Evolutionary conservation across 305 asterid genomes (phyloP).

Genomic region (Solanum aculeatissimum): DNA sequence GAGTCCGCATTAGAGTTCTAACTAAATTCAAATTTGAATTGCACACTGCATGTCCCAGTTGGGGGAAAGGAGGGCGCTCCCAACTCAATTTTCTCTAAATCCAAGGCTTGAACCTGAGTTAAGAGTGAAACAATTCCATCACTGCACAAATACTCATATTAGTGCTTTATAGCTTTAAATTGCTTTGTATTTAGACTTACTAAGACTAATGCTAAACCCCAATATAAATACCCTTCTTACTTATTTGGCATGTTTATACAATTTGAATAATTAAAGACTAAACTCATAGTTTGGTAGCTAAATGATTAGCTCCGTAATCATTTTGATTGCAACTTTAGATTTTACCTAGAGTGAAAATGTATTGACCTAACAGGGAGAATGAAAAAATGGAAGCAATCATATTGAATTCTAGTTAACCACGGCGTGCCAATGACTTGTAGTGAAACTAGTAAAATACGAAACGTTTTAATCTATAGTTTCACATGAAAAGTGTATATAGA

Average conservation of each 20-base stretch:
- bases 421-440: neutral
- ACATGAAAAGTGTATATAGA: neutral
- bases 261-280: neutral
- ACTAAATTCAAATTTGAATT: no score
- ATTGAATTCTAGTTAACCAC: neutral
- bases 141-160: no score
- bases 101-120: no score
- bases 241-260: neutral
- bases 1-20: neutral
- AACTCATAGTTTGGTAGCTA: neutral
- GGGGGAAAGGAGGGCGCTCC: no score
- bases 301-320: neutral
- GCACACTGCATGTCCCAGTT: no score
- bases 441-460: neutral
- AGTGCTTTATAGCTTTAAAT: neutral
- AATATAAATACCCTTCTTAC: neutral
- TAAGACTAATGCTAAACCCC: no score
- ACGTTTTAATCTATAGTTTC: neutral
- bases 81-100: no score
- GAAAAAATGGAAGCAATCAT: neutral
- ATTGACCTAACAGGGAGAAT: neutral
- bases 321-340: neutral
- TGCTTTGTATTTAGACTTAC: neutral
- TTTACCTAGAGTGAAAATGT: neutral
- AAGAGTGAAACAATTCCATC: no score